Percentiles rank a stretch among this genome's conserved stretches.
These are phyloP conservation scores for Phascolomyces articulosus DNA, from an alignment of 371 early-diverging fungal genomes.

Conservation along the genomic window DNA sequence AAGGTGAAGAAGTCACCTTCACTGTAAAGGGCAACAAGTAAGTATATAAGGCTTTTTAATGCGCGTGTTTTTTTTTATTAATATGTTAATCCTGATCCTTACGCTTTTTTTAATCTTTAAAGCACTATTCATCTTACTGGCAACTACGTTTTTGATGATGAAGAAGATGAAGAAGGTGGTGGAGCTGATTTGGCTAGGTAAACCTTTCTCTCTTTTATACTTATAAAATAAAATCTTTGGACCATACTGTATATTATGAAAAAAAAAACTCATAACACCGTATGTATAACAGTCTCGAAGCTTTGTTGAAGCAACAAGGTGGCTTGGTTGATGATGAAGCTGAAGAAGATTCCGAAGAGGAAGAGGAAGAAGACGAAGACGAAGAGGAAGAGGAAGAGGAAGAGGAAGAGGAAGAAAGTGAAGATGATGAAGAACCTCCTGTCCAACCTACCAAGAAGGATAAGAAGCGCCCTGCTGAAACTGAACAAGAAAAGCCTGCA, in stretches of 20 bases:
- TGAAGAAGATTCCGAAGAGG: constrained; percentile 13
- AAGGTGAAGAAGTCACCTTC: constrained; percentile 82
- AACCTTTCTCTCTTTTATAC: background rate
- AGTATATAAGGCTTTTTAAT: constrained; percentile 12
- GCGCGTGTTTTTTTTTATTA: background rate
- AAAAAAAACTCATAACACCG: too few species aligned
- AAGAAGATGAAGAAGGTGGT: constrained; percentile 12
- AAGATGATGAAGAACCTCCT: constrained; percentile 14
- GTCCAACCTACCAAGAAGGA: constrained; percentile 17
- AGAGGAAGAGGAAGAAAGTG: constrained; percentile 20
- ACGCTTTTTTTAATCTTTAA: background rate
- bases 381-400: constrained; percentile 13
- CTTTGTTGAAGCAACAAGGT: background rate
- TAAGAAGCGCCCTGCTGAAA: constrained; percentile 15
- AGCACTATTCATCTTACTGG: constrained; percentile 31
- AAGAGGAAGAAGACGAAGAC: constrained; percentile 15
- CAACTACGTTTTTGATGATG: constrained; percentile 26
- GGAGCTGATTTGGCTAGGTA: constrained; percentile 1
- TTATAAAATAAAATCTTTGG: too few species aligned
- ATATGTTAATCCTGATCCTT: background rate
- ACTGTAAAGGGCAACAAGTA: constrained; percentile 62
- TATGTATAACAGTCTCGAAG: background rate
- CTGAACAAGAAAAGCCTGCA: constrained; percentile 10
- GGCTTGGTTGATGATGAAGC: constrained; percentile 15
- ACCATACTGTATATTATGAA: too few species aligned